A percentile compares a stretch with the other conserved stretches of the same genome.
Conservation (phyloP, 495 filamentous ascomycete species). For the Aspergillus biplanus region DNA sequence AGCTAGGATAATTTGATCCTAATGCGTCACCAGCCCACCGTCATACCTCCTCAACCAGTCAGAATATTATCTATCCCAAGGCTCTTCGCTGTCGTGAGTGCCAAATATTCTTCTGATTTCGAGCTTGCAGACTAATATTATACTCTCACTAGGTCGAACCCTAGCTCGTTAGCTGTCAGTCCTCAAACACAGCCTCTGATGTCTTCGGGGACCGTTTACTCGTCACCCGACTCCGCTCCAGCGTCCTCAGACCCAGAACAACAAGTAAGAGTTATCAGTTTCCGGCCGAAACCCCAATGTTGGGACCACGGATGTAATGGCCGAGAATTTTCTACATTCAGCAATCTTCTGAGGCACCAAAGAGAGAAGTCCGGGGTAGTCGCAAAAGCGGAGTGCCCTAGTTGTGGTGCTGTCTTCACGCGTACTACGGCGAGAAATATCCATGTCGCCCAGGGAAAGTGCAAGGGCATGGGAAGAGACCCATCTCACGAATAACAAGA, state of each 20-base stretch:
- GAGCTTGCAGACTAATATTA: constrained; percentile 5
- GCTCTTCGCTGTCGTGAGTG: constrained; percentile 34
- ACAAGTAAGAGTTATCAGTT: constrained; percentile 70
- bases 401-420: constrained; percentile 90
- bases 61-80: constrained; percentile 34
- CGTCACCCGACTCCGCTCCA: constrained; percentile 34
- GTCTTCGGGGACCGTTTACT: constrained; percentile 35
- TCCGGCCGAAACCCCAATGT: constrained; percentile 85
- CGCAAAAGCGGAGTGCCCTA: constrained; percentile 80
- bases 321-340: constrained; percentile 92
- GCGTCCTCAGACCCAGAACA: constrained; percentile 44
- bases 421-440: constrained; percentile 89
- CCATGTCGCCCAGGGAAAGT: constrained; percentile 87
- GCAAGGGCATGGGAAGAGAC: constrained; percentile 58
- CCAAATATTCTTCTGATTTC: background rate
- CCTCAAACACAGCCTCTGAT: constrained; percentile 36
- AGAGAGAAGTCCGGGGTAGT: constrained; percentile 92
- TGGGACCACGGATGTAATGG: constrained; percentile 97
- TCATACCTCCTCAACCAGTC: constrained; percentile 34
- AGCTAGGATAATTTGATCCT: constrained; percentile 1
- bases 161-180: constrained; percentile 30
- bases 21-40: constrained; percentile 20
- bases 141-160: constrained; percentile 24
- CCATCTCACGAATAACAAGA: constrained; percentile 30
- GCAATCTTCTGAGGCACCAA: constrained; percentile 89